Base-by-base conservation (phyloP, 768 basidiomycete genomes). In the Leucosporidium scottii region DNA sequence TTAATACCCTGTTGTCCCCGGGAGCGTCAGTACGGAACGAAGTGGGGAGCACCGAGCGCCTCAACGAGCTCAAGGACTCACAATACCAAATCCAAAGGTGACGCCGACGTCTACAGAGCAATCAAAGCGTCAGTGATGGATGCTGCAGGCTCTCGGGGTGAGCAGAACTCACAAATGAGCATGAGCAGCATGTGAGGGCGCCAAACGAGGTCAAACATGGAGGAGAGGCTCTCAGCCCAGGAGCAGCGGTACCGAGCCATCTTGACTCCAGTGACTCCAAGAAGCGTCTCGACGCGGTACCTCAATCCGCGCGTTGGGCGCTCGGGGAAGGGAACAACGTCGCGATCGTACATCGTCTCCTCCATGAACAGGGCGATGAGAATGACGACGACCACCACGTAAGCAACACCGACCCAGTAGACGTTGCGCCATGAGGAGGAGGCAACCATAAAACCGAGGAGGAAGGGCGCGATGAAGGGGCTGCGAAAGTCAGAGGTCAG, bases 401-500 rank as follows among this genome's bases (percentile, higher is more conserved):
- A 88, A 25, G 87, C 82, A 36, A 81, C 83, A 0, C 84, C 87
- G 47, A 85, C 84, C 21, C 85, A 86, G 67, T 87, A 87, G 25
- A 85, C 81, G 86, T 28, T 28, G 12, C 51, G 31, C 64, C 59
- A 81, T 75, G 79, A 81, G 23, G 82, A 80, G 8, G 83, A 79
- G 0, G 85, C 86, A 4, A 85, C 84, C 7, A 87, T 79, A 80
- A 87, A 88, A 5, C 87, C 86, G 68, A 87, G 85, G 0, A 83
- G 81, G 73, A 86, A 87, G 0, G 87, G 87, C 3, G 67, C 71
- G 13, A 74, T 50, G 61, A 73, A 74, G 12, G 83, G 84, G 21
- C 84, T 85, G 30, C 86, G 76, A 73, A 87, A 81, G 78, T 86
- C n/a, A 85, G 3, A 48, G 17, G 39, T 17, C 28, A 31, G n/a